Base-by-base conservation (phyloP, 257 asterid species). In the Apocynum venetum region DNA sequence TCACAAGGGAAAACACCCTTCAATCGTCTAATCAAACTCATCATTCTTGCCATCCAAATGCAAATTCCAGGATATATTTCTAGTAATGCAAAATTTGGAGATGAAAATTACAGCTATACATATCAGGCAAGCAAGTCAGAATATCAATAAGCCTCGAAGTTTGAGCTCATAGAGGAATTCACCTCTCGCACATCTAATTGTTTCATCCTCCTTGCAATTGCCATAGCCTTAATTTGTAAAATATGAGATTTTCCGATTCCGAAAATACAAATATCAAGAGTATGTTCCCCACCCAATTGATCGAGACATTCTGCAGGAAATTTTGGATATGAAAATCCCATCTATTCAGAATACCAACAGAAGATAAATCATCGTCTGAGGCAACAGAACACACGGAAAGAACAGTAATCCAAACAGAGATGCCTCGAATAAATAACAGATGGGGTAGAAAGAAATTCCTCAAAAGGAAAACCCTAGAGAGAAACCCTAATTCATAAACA, bases 401-500 rank as follows among this genome's bases (percentile, higher is more conserved):
- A 82, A 44, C 80, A 48, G 77, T n/a, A 25, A 79, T 15, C 70
- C 72, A 51, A 59, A 74, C 61, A 15, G 60, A 72, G 4, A 67
- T 83, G 82, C 51, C 86, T 52, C 73, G 6, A 70, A 3, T 38
- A 36, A 6, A 38, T 1, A 36, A 73, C 41, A 71, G 75, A 71
- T n/a, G 82, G 85, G 85, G 9, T 15, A 43, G 56, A 44, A 40
- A 75, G 74, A 44, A 77, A 70, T 13, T 19, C 63, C 81, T 77
- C 82, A 44, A 38, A 57, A 83, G 82, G 86, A 77, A 57, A 77
- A 83, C 86, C 86, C 86, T 77, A 73, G 2, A 68, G 84, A 80
- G 79, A 76, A 82, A 70, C 76, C 81, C 82, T 1, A 63, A 31
- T 15, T 43, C 65, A 76, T 44, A 46, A 55, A 72, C 61, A 53